Evolutionary conservation across 495 filamentous ascomycete species (phyloP).

Genomic region (Hypoxylon lenormandii): DNA sequence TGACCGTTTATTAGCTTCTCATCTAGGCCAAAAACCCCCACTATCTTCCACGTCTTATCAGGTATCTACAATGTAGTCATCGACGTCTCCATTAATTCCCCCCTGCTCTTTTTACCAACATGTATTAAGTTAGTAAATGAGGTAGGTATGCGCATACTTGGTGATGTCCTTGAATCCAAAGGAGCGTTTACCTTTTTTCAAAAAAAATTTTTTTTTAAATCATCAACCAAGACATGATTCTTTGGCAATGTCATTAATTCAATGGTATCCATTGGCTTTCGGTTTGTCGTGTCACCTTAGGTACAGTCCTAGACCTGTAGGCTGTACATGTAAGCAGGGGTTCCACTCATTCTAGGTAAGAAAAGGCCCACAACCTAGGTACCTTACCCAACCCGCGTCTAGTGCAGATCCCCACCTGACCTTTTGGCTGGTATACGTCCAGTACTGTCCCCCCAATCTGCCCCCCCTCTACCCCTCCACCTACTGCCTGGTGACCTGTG

Average conservation of each 20-base stretch:
- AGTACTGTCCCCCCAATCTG: constrained; percentile 1
- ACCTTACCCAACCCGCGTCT: constrained; percentile 12
- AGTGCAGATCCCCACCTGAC: constrained; percentile 40
- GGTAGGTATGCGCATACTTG: too few relatives aligned
- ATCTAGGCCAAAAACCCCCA: neutral
- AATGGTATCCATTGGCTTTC: too few relatives aligned
- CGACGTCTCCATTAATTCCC: neutral
- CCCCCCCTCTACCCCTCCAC: too few relatives aligned
- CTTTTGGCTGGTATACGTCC: constrained; percentile 2
- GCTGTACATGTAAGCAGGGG: neutral
- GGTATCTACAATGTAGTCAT: neutral
- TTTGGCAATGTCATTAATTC: too few relatives aligned
- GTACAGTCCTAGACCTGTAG: too few relatives aligned
- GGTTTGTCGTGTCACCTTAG: neutral
- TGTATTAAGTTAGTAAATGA: too few relatives aligned
- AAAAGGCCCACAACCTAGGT: neutral
- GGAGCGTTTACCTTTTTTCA: too few relatives aligned
- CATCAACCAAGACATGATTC: too few relatives aligned
- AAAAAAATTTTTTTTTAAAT: too few relatives aligned
- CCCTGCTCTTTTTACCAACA: neutral
- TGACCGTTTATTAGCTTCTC: neutral
- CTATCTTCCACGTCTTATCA: constrained; percentile 11
- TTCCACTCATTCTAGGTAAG: neutral
- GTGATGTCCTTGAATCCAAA: too few relatives aligned
- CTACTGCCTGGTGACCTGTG: constrained; percentile 20